A percentile compares a stretch with the other conserved stretches of the same genome.
Conservation (phyloP, 1,139 yeast species). For the Kodamaea suecica region DNA sequence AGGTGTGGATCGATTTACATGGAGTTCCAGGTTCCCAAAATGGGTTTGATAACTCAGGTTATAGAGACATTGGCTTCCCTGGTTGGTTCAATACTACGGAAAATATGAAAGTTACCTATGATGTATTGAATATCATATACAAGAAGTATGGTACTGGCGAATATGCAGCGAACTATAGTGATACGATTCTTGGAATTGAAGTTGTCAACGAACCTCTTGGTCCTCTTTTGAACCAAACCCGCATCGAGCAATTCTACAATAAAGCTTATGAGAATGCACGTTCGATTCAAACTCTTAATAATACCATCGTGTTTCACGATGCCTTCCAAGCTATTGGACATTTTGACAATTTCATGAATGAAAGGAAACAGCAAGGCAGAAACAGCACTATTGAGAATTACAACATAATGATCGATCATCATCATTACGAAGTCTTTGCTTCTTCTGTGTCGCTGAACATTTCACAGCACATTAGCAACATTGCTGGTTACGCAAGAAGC, state of each 20-base stretch:
- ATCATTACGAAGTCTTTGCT: slow-evolving; percentile 60
- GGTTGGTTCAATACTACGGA: slow-evolving; percentile 49
- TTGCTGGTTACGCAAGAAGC: slow-evolving; percentile 34
- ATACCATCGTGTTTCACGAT: slow-evolving; percentile 56
- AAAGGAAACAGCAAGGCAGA: slow-evolving; percentile 15
- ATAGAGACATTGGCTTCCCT: slow-evolving; percentile 42
- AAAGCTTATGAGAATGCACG: slow-evolving; percentile 40
- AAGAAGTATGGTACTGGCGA: slow-evolving; percentile 40
- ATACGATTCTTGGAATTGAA: slow-evolving; percentile 58
- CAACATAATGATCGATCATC: slow-evolving; percentile 58
- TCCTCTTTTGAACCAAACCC: slow-evolving; percentile 34
- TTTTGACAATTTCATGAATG: slow-evolving; percentile 48
- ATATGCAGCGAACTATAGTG: slow-evolving; percentile 32
- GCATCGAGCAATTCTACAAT: slow-evolving; percentile 40
- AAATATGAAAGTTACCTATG: slow-evolving; percentile 41
- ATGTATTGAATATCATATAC: slow-evolving; percentile 43
- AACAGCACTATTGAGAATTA: slow-evolving; percentile 21
- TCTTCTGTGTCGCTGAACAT: slow-evolving; percentile 38
- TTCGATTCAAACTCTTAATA: slow-evolving; percentile 31
- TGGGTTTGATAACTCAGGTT: slow-evolving; percentile 70
- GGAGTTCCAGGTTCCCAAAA: slow-evolving; percentile 69
- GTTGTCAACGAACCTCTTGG: slow-evolving; percentile 66
- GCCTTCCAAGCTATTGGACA: slow-evolving; percentile 51
- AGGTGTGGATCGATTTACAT: slow-evolving; percentile 62
- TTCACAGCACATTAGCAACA: slow-evolving; percentile 36